phyloP scores from a whole-genome alignment of 202 grass and related monocot species.

The Saccharum hybrid region DNA sequence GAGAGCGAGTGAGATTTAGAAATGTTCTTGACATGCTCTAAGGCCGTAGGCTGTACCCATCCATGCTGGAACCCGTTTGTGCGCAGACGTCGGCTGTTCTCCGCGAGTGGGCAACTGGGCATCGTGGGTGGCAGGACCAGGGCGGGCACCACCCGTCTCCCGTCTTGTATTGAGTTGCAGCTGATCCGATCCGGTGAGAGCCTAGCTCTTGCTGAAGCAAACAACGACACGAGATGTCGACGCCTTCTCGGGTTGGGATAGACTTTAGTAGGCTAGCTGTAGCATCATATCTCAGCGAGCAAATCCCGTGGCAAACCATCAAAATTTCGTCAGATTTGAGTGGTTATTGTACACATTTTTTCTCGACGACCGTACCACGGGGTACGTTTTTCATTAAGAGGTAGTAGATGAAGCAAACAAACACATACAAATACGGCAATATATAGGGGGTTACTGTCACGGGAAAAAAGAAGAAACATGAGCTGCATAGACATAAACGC shows the following conservation, averaged over 20 bases:
- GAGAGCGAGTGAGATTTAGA: too few species aligned
- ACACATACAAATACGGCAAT: too few species aligned
- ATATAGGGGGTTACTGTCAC: too few species aligned
- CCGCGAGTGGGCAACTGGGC: constrained; percentile 32
- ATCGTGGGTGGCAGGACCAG: background rate
- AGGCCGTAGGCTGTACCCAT: background rate
- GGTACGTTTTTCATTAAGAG: too few species aligned
- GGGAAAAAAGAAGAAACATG: too few species aligned
- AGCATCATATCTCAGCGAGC: background rate
- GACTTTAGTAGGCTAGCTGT: background rate
- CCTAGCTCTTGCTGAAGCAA: background rate
- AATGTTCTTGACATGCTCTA: too few species aligned
- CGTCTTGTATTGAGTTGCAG: background rate
- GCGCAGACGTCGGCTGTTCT: constrained; percentile 38
- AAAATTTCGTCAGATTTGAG: constrained; percentile 18
- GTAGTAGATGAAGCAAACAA: too few species aligned
- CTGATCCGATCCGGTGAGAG: constrained; percentile 3
- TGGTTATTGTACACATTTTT: background rate
- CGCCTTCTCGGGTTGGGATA: constrained; percentile 10
- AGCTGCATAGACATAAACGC: too few species aligned
- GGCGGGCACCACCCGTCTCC: too few species aligned
- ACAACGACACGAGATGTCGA: constrained; percentile 13
- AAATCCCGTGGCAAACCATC: constrained; percentile 24
- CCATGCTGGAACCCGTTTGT: constrained; percentile 39
- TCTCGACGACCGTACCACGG: too few species aligned